phyloP scores from a whole-genome alignment of 2,329 filamentous ascomycete genomes.

The Ophiostoma tasmaniense region DNA sequence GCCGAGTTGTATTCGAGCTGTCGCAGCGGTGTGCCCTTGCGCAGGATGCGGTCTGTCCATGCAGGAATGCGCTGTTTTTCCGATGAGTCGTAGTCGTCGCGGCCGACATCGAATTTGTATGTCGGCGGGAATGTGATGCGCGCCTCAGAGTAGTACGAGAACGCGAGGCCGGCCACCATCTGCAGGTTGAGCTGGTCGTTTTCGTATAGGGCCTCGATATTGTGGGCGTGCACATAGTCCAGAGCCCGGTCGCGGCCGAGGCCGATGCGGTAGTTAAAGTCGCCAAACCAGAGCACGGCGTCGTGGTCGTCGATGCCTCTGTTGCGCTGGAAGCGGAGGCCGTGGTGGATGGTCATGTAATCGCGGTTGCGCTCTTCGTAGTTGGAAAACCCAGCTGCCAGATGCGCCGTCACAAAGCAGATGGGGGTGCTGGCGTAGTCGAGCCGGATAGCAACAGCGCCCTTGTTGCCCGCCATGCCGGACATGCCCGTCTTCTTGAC shows the following conservation, averaged over 20 bases:
- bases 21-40: slow-evolving; percentile 73
- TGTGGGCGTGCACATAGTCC: slow-evolving; percentile 59
- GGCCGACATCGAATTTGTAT: slow-evolving; percentile 89
- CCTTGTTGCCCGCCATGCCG: slow-evolving; percentile 96
- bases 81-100: slow-evolving; percentile 86
- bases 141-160: slow-evolving; percentile 86
- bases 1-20: slow-evolving; percentile 79
- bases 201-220: slow-evolving; percentile 74
- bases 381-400: slow-evolving; percentile 92
- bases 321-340: slow-evolving; percentile 84
- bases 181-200: slow-evolving; percentile 96
- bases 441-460: slow-evolving; percentile 90
- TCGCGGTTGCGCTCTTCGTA: slow-evolving; percentile 94
- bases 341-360: slow-evolving; percentile 80
- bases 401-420: slow-evolving; percentile 92
- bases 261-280: slow-evolving; percentile 97
- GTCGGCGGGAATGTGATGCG: slow-evolving; percentile 84
- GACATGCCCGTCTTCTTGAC: slow-evolving; percentile 93
- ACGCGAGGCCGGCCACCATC: slow-evolving; percentile 87
- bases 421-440: slow-evolving; percentile 89
- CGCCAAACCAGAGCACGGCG: slow-evolving; percentile 86
- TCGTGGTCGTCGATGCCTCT: slow-evolving; percentile 84
- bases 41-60: slow-evolving; percentile 91
- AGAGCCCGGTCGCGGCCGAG: slow-evolving; percentile 70
- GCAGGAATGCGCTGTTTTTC: slow-evolving; percentile 93